Evolutionary conservation across 2,329 filamentous ascomycete species (phyloP), one percentile per base, ranked within the genome.

Genomic region (Corynespora cassiicola): DNA sequence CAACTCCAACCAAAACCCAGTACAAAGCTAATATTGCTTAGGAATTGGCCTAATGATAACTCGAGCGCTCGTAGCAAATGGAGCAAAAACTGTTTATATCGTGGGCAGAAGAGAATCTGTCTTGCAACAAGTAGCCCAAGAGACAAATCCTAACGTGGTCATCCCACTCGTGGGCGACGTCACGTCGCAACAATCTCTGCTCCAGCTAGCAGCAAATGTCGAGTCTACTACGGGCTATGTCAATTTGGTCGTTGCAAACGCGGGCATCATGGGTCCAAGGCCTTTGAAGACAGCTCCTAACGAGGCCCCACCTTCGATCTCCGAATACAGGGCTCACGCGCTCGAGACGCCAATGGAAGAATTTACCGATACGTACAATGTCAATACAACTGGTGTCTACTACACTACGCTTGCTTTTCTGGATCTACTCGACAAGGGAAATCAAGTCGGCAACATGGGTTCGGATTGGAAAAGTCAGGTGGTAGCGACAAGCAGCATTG

Each of bases 401-500:
- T 74, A 70, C 37, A 74, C 70, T 0, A 56, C 65, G 2, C 39
- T 72, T 0, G 68, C 70, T 0, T 74, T 74, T 38, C 47, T 74
- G 31, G 53, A 66, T 1, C 52, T 75, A 7, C 66, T 75, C 0
- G 68, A 73, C n/a, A 66, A 61, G 1, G 68, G 71, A 7, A 73
- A 73, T 50, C 42, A 39, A 23, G 36, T 36, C 26, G 32, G 24
- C 25, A 54, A 50, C 18, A 36, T 47, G 18, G 26, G 45, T 4
- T 26, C 32, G 22, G 32, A 41, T 5, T 39, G 26, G 34, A 42
- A 47, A 5, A 52, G 50, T 20, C 57, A 61, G 34, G 39, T 61
- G 21, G 41, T 59, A 10, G 49, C 48, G 5, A 59, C 54, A 15
- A 50, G 34, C 22, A 52, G 47, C 28, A 51, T 56, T 22, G 43